A percentile compares a stretch with the other conserved stretches of the same genome.
Conservation (phyloP, 23 red algal species). For the Gracilaria gracilis region DNA sequence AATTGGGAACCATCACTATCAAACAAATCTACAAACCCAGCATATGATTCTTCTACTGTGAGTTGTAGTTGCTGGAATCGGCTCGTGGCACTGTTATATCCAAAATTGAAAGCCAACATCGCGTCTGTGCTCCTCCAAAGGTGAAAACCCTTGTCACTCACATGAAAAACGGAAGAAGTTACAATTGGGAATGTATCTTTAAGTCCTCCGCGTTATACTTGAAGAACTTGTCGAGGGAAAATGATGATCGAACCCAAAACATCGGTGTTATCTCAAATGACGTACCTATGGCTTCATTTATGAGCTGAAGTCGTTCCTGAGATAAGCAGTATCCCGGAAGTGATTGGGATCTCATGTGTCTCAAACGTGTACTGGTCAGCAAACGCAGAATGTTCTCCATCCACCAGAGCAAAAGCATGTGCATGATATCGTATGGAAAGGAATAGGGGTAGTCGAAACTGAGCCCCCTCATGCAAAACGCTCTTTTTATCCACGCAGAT, state of each 20-base stretch:
- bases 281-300: no score
- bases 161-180: not conserved
- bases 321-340: not conserved
- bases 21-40: not conserved
- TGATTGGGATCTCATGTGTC: not conserved
- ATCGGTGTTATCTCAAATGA: no score
- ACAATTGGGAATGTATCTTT: slow-evolving; percentile 3
- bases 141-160: not conserved
- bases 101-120: not conserved
- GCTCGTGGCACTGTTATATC: not conserved
- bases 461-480: no score
- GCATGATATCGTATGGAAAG: no score
- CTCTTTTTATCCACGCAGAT: no score
- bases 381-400: not conserved
- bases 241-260: not conserved
- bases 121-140: not conserved
- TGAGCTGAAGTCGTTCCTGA: no score
- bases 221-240: not conserved
- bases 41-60: not conserved
- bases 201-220: slow-evolving; percentile 7
- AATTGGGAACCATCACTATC: not conserved
- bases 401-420: not conserved
- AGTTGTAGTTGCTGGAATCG: not conserved
- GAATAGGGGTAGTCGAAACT: no score
- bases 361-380: not conserved